A percentile compares a stretch with the other conserved stretches of the same genome.
Evolutionary conservation across 2,329 filamentous ascomycete species (phyloP).

Genomic region (Mariannaea elegans): DNA sequence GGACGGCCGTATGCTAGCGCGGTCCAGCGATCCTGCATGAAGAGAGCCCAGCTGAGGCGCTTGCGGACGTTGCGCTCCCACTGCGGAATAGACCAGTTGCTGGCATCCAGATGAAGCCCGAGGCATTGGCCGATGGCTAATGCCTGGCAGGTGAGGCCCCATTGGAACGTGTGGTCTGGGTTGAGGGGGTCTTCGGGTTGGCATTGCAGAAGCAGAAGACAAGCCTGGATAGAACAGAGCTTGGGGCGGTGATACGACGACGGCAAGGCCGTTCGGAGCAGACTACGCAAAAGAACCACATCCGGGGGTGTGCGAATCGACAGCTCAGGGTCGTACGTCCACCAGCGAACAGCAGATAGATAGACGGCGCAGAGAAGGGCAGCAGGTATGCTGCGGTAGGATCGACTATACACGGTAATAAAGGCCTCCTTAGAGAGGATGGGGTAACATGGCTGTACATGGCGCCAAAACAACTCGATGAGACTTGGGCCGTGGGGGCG

Average conservation of each 20-base stretch:
- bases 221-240: conserved; percentile 43
- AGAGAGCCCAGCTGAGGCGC: conserved; percentile 67
- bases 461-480: conserved; percentile 70
- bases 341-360: conserved; percentile 63
- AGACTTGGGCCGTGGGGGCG: conserved; percentile 66
- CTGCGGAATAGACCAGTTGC: conserved; percentile 63
- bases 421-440: conserved; percentile 64
- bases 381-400: conserved; percentile 61
- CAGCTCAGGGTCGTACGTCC: conserved; percentile 54
- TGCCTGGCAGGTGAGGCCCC: conserved; percentile 54
- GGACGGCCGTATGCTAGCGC: conserved; percentile 42
- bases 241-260: conserved; percentile 43
- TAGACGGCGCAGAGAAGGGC: conserved; percentile 64
- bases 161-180: conserved; percentile 46
- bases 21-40: conserved; percentile 68
- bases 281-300: conserved; percentile 32
- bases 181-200: conserved; percentile 45
- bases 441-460: conserved; percentile 62
- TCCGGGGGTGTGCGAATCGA: conserved; percentile 41
- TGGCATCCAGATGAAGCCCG: conserved; percentile 64
- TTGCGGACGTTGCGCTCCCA: conserved; percentile 67
- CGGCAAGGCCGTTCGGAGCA: conserved; percentile 38
- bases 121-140: conserved; percentile 61
- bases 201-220: conserved; percentile 40
- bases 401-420: conserved; percentile 59